Evolutionary conservation across 1,284 basidiomycete genomes (phyloP).

Genomic region (Naganishia sp.): DNA sequence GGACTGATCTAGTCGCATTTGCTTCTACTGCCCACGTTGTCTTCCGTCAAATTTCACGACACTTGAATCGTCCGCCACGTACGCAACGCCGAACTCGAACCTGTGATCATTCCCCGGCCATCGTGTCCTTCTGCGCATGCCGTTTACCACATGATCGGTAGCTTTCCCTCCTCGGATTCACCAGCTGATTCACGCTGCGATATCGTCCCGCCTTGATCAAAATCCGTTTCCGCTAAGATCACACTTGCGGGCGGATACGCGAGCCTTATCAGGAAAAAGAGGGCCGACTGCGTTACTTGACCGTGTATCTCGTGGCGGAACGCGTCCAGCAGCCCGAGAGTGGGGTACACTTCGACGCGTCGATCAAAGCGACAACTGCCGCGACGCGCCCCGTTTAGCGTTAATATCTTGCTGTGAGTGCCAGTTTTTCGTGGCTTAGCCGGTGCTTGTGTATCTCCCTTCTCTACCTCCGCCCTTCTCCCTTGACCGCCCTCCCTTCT

Average conservation of each 20-base stretch:
- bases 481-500: constrained; percentile 6
- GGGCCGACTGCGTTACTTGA: not conserved
- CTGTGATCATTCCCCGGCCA: too few species aligned
- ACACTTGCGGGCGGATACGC: too few species aligned
- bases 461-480: constrained; percentile 4
- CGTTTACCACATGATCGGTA: too few species aligned
- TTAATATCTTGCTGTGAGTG: constrained; percentile 26
- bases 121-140: too few species aligned
- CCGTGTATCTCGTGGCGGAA: too few species aligned
- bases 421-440: constrained; percentile 10
- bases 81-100: too few species aligned
- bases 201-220: not conserved
- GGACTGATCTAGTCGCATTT: too few species aligned
- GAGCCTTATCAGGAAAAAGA: not conserved
- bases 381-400: not conserved
- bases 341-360: not conserved
- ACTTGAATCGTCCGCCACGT: too few species aligned
- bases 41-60: too few species aligned
- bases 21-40: too few species aligned
- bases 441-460: constrained; percentile 5
- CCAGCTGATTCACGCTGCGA: constrained; percentile 1
- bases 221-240: not conserved
- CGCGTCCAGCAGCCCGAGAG: not conserved
- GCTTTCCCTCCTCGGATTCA: too few species aligned
- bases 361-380: too few species aligned